phyloP scores from a whole-genome alignment of 805 yeast genomes.

The Cyberlindnera lachancei region DNA sequence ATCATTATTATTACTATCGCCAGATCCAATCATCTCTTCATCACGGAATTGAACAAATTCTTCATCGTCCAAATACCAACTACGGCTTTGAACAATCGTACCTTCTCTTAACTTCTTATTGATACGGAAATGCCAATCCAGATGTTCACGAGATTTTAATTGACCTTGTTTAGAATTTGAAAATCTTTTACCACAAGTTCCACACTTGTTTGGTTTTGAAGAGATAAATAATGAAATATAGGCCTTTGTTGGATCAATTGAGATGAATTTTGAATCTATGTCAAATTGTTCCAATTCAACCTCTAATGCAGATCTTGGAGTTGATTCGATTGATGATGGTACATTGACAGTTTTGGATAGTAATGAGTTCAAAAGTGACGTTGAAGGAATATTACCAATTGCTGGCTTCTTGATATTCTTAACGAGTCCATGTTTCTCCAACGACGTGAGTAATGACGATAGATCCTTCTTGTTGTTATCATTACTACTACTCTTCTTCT shows the following conservation, averaged over 20 bases:
- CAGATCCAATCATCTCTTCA: conserved; percentile 34
- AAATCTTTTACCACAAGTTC: conserved; percentile 85
- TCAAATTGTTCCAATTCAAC: conserved; percentile 19
- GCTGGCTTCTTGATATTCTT: conserved; percentile 4
- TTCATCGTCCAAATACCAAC: conserved; percentile 70
- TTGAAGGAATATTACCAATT: conserved; percentile 1
- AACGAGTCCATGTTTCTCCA: conserved; percentile 18
- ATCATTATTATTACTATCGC: conserved; percentile 8
- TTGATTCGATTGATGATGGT: background rate
- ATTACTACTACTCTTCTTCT: too few relatives aligned
- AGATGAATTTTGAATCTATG: conserved; percentile 21
- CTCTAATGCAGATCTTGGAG: background rate
- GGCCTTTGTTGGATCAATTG: conserved; percentile 38
- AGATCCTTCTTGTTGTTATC: conserved; percentile 14
- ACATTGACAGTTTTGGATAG: conserved; percentile 1
- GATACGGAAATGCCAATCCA: conserved; percentile 95
- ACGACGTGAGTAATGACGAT: conserved; percentile 11
- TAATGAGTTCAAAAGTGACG: conserved; percentile 4
- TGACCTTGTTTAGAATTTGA: conserved; percentile 50
- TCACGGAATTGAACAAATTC: conserved; percentile 75
- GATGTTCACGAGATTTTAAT: conserved; percentile 51
- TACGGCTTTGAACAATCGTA: conserved; percentile 55
- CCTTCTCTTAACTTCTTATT: conserved; percentile 65
- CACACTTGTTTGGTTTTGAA: conserved; percentile 67
- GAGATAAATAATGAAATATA: conserved; percentile 11